These are phyloP conservation scores for Chlamydomonas urium DNA, from an alignment of 139 green algal species.

Conservation along the genomic window DNA sequence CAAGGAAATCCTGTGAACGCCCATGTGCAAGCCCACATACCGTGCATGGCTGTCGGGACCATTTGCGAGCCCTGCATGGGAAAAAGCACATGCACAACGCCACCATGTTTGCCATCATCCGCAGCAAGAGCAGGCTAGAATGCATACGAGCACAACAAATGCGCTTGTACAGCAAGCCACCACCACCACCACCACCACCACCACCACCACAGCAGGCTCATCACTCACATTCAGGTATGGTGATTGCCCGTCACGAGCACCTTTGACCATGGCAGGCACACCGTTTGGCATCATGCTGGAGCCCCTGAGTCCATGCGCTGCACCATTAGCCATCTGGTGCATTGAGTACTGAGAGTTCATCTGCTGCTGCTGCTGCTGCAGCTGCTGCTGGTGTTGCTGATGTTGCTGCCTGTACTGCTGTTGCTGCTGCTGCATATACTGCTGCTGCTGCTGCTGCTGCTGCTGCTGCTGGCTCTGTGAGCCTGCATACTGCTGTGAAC, in stretches of 20 bases:
- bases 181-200: not conserved
- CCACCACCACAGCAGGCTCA: not conserved
- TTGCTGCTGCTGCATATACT: not conserved
- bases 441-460: not conserved
- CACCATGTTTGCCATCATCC: not conserved
- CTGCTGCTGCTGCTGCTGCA: not conserved
- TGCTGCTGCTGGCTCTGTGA: not conserved
- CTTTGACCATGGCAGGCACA: conserved; percentile 17
- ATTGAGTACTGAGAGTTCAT: not conserved
- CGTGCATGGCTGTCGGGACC: not conserved
- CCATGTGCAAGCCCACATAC: not conserved
- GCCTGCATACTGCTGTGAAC: not conserved
- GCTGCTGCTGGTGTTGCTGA: not conserved
- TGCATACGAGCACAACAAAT: not conserved
- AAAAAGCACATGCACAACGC: not conserved
- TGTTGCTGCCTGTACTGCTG: not conserved
- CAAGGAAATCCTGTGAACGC: not conserved
- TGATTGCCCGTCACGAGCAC: not conserved
- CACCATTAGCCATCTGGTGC: not conserved
- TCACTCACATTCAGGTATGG: conserved; percentile 1
- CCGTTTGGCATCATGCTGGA: conserved; percentile 16
- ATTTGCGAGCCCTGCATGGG: not conserved
- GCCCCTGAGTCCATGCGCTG: not conserved
- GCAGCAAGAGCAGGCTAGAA: too few relatives aligned
- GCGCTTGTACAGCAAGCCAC: not conserved